These are phyloP conservation scores for Hordeum marinum DNA, from an alignment of 176 grass and related monocot species.

Conservation along the genomic window DNA sequence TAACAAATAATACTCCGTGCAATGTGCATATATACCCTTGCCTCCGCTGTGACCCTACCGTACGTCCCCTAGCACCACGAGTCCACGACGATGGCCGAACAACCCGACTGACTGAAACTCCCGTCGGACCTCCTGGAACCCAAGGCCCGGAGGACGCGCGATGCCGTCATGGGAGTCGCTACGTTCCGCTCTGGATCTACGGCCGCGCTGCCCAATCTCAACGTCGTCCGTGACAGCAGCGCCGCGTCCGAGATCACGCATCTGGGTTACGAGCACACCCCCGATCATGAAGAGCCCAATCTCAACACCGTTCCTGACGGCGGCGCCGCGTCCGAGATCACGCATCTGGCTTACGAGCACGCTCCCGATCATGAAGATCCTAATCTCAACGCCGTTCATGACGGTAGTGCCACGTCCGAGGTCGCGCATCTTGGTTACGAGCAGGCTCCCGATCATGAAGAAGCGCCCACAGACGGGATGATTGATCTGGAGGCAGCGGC, in stretches of 20 bases:
- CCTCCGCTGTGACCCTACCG: too few relatives aligned
- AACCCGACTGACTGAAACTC: constrained; percentile 1
- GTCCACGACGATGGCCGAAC: neutral
- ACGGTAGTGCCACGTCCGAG: too few relatives aligned
- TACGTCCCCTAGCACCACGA: neutral
- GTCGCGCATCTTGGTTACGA: too few relatives aligned
- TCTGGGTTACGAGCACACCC: neutral
- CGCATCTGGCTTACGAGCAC: too few relatives aligned
- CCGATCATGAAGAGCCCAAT: neutral
- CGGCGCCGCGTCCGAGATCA: too few relatives aligned
- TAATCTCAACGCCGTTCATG: too few relatives aligned
- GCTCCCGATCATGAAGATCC: neutral
- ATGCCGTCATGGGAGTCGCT: neutral
- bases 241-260: neutral
- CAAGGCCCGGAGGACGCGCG: neutral
- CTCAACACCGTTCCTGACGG: too few relatives aligned
- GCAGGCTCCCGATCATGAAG: too few relatives aligned
- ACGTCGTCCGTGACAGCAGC: neutral
- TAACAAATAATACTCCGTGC: neutral
- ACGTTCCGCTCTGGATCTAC: neutral
- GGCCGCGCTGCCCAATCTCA: neutral
- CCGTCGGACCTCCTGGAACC: neutral
- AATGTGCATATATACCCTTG: neutral
- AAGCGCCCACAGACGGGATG: too few relatives aligned
- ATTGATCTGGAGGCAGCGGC: too few relatives aligned